Percentiles rank a stretch among this genome's conserved stretches.
phyloP scores from a whole-genome alignment of 1,284 basidiomycete species.

The Meira nashicola region DNA sequence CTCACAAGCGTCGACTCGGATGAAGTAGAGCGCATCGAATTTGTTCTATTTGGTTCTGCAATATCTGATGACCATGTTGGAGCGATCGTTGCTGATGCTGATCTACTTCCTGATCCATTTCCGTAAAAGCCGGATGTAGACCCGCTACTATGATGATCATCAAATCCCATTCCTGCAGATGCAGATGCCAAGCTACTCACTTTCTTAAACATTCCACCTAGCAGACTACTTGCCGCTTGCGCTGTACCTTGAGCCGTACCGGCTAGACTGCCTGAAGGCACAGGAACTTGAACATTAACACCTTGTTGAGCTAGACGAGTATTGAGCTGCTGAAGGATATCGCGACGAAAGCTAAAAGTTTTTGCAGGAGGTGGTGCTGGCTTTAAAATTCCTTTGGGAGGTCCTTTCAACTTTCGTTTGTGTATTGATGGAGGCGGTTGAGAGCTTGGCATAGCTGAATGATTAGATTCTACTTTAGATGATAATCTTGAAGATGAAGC shows the following conservation, averaged over 20 bases:
- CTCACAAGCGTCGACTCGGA: neutral
- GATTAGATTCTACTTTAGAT: too few species aligned
- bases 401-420: constrained; percentile 6
- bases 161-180: neutral
- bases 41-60: neutral
- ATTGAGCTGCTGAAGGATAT: constrained; percentile 45
- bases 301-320: constrained; percentile 47
- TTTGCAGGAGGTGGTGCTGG: constrained; percentile 35
- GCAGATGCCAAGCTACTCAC: constrained; percentile 31
- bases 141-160: neutral
- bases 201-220: constrained; percentile 40
- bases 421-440: constrained; percentile 7
- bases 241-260: constrained; percentile 19
- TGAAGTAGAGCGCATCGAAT: neutral
- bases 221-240: constrained; percentile 28
- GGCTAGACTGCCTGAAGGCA: constrained; percentile 22
- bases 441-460: too few species aligned
- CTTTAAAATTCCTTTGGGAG: constrained; percentile 37
- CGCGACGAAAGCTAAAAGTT: constrained; percentile 42
- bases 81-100: constrained; percentile 6
- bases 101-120: too few species aligned
- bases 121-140: neutral
- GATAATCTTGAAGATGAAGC: too few species aligned
- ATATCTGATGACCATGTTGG: constrained; percentile 6
- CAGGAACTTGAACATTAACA: constrained; percentile 45